Evolutionary conservation across 2,329 filamentous ascomycete genomes (phyloP), one percentile per base, ranked within the genome.

Genomic region (Remersonia thermophila): DNA sequence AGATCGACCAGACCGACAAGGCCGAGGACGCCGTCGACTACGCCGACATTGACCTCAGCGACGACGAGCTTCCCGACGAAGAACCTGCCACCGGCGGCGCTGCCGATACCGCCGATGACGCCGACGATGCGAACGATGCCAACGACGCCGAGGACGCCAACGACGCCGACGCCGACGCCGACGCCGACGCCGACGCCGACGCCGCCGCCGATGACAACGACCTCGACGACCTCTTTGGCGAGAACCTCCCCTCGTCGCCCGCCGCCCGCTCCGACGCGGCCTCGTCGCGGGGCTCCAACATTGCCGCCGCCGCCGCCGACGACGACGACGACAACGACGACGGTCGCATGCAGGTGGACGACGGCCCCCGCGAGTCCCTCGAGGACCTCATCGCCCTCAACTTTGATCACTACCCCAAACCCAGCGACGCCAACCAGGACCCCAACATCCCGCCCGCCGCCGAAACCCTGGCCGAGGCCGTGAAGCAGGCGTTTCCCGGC

Each of bases 11-110:
- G 45, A 66, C 67, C 6, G 81, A 85, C 56, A 98, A 98, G 59
- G 89, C 86, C 37, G 86, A 86, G 41, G 83, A 96, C 60, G 91
- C 91, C 28, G 63, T 91, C 43, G 91, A 98, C 54, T 98, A 69
- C 30, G 65, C 91, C 43, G 89, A 98, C 54, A 96, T 72, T 50
- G 89, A 98, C 54, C 95, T 72, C 50, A 87, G 96, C 43, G 89
- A 96, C 55, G 86, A 93, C 53, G 87, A 95, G 44, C 69, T 94
- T 7, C 81, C 85, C 9, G 84, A 91, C 6, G 84, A 91, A 44
- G 78, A 83, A 41, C 71, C 77, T 37, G 59, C 57, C 18, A 58
- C 56, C 9, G 57, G 54, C 4, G 57, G 54, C 35, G 51, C 55
- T 12, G 66, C 62, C 11, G 54, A 60, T 32, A 66, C 73, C 37